These are phyloP conservation scores for Saccharomyces pastorianus DNA, from an alignment of 1,139 yeast species.

Conservation along the genomic window DNA sequence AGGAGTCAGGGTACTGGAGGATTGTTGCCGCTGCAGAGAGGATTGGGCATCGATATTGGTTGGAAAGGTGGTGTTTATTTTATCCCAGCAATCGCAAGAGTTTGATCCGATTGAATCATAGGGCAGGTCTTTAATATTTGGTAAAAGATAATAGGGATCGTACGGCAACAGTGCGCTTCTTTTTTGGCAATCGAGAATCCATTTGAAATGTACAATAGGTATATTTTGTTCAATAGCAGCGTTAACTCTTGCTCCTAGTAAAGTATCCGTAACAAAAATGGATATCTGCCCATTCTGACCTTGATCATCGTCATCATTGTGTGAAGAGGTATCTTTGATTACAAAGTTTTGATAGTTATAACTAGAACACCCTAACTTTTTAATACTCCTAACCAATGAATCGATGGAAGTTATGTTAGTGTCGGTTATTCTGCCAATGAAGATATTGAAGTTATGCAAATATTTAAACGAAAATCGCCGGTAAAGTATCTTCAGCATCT, in stretches of 20 bases:
- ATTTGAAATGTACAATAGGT: slow-evolving; percentile 65
- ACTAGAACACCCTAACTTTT: slow-evolving; percentile 16
- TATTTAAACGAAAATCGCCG: slow-evolving; percentile 18
- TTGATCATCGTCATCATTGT: not conserved
- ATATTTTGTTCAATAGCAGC: slow-evolving; percentile 24
- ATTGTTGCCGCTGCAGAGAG: not conserved
- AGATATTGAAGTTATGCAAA: slow-evolving; percentile 21
- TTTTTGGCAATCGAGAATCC: slow-evolving; percentile 58
- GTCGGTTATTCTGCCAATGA: slow-evolving; percentile 25
- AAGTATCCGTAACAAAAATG: slow-evolving; percentile 25
- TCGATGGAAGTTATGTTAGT: slow-evolving; percentile 6
- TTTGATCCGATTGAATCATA: slow-evolving; percentile 36
- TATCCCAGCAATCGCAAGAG: slow-evolving; percentile 49
- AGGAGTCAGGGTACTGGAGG: slow-evolving; percentile 8
- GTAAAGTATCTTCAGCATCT: slow-evolving; percentile 17
- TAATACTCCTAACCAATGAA: slow-evolving; percentile 18
- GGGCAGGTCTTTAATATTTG: slow-evolving; percentile 19
- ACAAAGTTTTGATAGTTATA: slow-evolving; percentile 21
- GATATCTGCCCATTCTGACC: slow-evolving; percentile 3
- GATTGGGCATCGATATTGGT: not conserved
- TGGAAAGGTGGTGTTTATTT: slow-evolving; percentile 10
- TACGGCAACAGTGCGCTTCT: slow-evolving; percentile 54
- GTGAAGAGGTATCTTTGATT: slow-evolving; percentile 14
- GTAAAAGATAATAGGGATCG: slow-evolving; percentile 40
- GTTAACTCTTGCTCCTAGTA: slow-evolving; percentile 22